These are phyloP conservation scores for Eucalyptus victrix DNA, from an alignment of 345 rosid species.

Conservation along the genomic window DNA sequence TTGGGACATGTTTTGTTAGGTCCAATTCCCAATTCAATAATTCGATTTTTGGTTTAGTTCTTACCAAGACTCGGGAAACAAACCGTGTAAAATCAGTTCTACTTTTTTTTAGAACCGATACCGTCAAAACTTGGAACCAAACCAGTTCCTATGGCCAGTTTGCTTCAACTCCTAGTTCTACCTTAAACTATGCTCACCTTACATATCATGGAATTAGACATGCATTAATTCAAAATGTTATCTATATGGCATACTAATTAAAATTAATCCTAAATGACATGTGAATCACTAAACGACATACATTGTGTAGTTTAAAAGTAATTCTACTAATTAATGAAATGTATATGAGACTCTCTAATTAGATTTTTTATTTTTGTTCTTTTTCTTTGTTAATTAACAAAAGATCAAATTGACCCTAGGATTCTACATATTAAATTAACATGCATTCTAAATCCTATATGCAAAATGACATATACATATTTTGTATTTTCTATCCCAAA, in stretches of 20 bases:
- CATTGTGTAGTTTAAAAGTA: neutral
- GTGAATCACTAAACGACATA: neutral
- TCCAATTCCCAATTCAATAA: too few species aligned
- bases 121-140: rapidly evolving
- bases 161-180: too few species aligned
- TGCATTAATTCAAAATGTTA: neutral
- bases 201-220: neutral
- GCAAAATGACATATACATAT: neutral
- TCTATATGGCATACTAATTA: neutral
- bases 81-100: too few species aligned
- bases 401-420: neutral
- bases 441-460: neutral
- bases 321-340: neutral
- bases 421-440: too few species aligned
- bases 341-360: neutral
- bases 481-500: neutral
- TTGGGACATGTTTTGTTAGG: too few species aligned
- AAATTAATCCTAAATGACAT: neutral
- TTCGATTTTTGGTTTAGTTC: too few species aligned
- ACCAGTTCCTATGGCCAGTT: too few species aligned
- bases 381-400: neutral
- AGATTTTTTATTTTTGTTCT: neutral
- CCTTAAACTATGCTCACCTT: too few species aligned
- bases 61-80: too few species aligned
- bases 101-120: too few species aligned